Evolutionary conservation across 1,139 yeast genomes (phyloP), one percentile per base, ranked within the genome.

Genomic region (Blastobotrys ciferrii): DNA sequence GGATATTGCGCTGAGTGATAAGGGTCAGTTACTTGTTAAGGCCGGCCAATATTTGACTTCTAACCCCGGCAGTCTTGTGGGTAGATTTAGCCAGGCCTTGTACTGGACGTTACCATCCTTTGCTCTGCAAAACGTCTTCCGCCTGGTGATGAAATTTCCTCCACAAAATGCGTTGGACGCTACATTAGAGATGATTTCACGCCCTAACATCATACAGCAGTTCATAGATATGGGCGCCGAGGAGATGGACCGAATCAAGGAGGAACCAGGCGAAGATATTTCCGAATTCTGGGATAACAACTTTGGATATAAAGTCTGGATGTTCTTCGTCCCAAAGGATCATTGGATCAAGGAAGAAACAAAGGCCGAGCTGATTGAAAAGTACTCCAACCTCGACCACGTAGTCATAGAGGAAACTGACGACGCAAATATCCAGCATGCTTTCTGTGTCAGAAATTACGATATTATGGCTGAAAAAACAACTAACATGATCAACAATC

Each of bases 341-440:
- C 78, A 78, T 58, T 83, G 89, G 89, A 81, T 82, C 1, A 69
- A 71, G 49, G 73, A 76, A 47, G 63, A 60, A 19, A 74, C 84
- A 1, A 66, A 82, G 47, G 69, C 67, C 31, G 66, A 67, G 50
- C 62, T 81, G 14, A 58, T 75, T 32, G 50, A 65, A 3, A 63
- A 67, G 32, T 76, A 78, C 59, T 59, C 59, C 4, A 51, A 53
- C 11, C 62, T 64, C 42, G 58, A 62, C 13, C 66, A 68, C 49
- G 66, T 76, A 40, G 42, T 52, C 52, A 40, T 55, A 47, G 47
- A 59, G 25, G 68, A 71, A 1, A 68, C 66, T 35, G 60, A 61
- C 17, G 65, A 65, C 47, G 68, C 65, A 37, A 25, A 33, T 1
- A 77, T 80, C 30, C 66, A 72, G 6, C 87, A 81, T 58, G 74